Evolutionary conservation across 2,329 filamentous ascomycete genomes (phyloP), one percentile per base, ranked within the genome.

Genomic region (Coleophoma crateriformis): DNA sequence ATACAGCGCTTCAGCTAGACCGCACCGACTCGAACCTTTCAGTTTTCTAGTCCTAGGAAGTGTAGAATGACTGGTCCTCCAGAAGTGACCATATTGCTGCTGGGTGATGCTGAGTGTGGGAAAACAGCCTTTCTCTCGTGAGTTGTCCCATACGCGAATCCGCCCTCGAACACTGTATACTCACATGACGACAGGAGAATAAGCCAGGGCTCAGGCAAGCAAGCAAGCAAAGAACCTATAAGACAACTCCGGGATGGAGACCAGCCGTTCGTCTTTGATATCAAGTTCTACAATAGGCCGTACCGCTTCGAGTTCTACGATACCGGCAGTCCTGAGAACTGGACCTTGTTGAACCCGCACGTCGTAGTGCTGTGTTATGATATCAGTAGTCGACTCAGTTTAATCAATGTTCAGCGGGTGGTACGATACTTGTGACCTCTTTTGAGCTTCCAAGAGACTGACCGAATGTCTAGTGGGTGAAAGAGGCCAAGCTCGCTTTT

Each of bases 81-180:
- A 48, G 68, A 68, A 45, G 68, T 81, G 58, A 78, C 69, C n/a
- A 67, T 84, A 13, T 63, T 84, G 27, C 63, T 83, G 17, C 67
- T 84, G n/a, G 80, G 81, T 33, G 79, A 84, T 64, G 72, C 76
- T 52, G 71, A 71, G 59, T 78, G 78, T 54, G 80, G 80, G 48
- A 84, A 84, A 64, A 79, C 78, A 19, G 80, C 75, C 1, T 82
- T 84, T 62, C 62, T 84, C 59, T 81, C 79, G 80, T 83, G 60
- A 55, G 79, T 74, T 39, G 15, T 20, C 14, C 22, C 7, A 15
- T 39, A 35, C 34, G n/a, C 12, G 20, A 33, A 14, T 17, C 7
- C 32, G 39, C 10, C 6, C 33, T 17, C 15, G 20, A n/a, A 3
- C 5, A 13, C 39, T 5, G 10, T 35, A 49, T 32, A 42, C 13